Percentiles rank a stretch among this genome's conserved stretches.
phyloP scores from a whole-genome alignment of 2,329 filamentous ascomycete genomes.

The Calonectria fujianensis region DNA sequence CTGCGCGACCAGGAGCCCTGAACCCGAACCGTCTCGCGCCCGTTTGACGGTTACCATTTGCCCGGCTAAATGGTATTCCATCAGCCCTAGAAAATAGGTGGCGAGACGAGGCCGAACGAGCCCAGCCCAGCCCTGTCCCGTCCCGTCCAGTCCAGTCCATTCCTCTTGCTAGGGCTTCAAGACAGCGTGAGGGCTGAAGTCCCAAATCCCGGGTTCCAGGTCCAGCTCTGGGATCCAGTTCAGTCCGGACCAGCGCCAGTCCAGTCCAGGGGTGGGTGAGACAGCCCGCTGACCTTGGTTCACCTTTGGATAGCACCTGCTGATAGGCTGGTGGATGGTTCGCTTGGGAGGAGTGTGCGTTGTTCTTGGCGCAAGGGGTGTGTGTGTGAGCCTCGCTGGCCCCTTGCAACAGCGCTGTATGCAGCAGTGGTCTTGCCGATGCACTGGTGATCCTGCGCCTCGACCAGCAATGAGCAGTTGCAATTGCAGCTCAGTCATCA shows the following conservation, averaged over 20 bases:
- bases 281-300: constrained; percentile 40
- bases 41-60: constrained; percentile 42
- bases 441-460: constrained; percentile 44
- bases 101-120: neutral
- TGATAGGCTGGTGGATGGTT: constrained; percentile 38
- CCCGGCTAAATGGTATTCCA: constrained; percentile 47
- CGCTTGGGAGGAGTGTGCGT: constrained; percentile 38
- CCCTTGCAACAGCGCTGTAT: constrained; percentile 19
- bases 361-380: constrained; percentile 28
- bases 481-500: constrained; percentile 26
- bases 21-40: constrained; percentile 32
- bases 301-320: constrained; percentile 32
- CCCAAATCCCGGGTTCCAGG: constrained; percentile 32
- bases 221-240: constrained; percentile 23
- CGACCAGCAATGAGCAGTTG: constrained; percentile 6
- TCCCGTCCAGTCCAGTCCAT: constrained; percentile 13
- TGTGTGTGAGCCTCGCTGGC: constrained; percentile 14
- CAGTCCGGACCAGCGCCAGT: constrained; percentile 17
- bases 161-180: neutral
- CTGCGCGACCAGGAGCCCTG: constrained; percentile 18
- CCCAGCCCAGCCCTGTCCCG: neutral
- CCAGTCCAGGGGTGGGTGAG: constrained; percentile 43
- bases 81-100: constrained; percentile 8
- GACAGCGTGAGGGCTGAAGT: constrained; percentile 27
- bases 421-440: constrained; percentile 41